These are phyloP conservation scores for Teratosphaeria viscida DNA, from an alignment of 2,329 filamentous ascomycete genomes.

Conservation along the genomic window DNA sequence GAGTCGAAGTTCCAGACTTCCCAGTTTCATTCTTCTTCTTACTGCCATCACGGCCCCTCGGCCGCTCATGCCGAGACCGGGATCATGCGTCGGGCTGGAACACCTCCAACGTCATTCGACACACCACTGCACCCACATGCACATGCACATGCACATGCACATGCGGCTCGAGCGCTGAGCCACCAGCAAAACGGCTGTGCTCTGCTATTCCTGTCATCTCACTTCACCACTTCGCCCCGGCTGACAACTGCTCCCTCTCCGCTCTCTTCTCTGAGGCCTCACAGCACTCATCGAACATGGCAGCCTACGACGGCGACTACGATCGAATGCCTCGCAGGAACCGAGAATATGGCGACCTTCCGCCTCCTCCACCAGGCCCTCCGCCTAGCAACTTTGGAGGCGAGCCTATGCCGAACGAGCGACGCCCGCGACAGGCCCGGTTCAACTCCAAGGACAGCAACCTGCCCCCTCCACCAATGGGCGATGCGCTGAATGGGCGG, in stretches of 20 bases:
- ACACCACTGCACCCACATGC: background rate
- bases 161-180: background rate
- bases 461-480: slow-evolving; percentile 23
- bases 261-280: background rate
- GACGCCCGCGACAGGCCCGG: background rate
- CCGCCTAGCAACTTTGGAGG: background rate
- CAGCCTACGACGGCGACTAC: background rate
- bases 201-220: background rate
- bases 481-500: slow-evolving; percentile 15
- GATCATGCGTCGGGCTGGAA: background rate
- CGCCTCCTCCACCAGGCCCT: background rate
- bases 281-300: background rate
- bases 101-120: background rate
- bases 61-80: background rate
- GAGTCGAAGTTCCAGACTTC: background rate
- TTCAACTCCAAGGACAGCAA: background rate
- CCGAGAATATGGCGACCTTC: background rate
- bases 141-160: too few relatives aligned
- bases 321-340: background rate
- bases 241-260: background rate
- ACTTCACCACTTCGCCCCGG: background rate
- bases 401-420: background rate
- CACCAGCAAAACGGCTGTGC: background rate
- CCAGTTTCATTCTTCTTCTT: background rate
- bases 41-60: background rate